Conservation (phyloP, 2,329 filamentous ascomycete species). For the Thelonectria blattea region DNA sequence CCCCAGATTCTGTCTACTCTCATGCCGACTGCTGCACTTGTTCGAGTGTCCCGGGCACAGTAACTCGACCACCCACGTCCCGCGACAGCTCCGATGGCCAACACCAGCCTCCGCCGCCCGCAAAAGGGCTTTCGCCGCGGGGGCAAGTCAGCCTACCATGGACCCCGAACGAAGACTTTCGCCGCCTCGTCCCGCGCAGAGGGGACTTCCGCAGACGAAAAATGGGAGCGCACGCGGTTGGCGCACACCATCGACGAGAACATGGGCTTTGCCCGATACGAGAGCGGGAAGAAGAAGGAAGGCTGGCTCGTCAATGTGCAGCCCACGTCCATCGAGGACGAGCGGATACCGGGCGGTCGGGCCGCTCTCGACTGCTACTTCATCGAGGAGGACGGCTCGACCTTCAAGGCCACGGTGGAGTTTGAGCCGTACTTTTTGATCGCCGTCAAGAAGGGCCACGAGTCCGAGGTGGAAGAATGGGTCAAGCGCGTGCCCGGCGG, state of each 20-base stretch:
- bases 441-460: conserved; percentile 84
- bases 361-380: conserved; percentile 98
- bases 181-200: conserved; percentile 80
- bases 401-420: conserved; percentile 95
- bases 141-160: conserved; percentile 74
- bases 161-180: conserved; percentile 75
- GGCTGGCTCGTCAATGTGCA: conserved; percentile 98
- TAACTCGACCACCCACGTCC: conserved; percentile 28
- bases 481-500: conserved; percentile 77
- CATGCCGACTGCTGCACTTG: conserved; percentile 25
- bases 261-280: conserved; percentile 93
- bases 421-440: conserved; percentile 97
- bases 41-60: conserved; percentile 25
- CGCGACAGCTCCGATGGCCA: conserved; percentile 55
- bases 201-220: conserved; percentile 90
- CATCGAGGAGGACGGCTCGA: conserved; percentile 84
- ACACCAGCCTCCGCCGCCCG: conserved; percentile 64
- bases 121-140: conserved; percentile 72
- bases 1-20: conserved; percentile 14
- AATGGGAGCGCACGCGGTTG: conserved; percentile 82
- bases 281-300: conserved; percentile 79
- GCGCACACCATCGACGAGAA: conserved; percentile 91
- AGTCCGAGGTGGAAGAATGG: conserved; percentile 97
- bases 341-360: conserved; percentile 81
- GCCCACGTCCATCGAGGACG: conserved; percentile 84